These are phyloP conservation scores for Aquanectria penicillioides DNA, from an alignment of 2,329 filamentous ascomycete species.

Conservation along the genomic window DNA sequence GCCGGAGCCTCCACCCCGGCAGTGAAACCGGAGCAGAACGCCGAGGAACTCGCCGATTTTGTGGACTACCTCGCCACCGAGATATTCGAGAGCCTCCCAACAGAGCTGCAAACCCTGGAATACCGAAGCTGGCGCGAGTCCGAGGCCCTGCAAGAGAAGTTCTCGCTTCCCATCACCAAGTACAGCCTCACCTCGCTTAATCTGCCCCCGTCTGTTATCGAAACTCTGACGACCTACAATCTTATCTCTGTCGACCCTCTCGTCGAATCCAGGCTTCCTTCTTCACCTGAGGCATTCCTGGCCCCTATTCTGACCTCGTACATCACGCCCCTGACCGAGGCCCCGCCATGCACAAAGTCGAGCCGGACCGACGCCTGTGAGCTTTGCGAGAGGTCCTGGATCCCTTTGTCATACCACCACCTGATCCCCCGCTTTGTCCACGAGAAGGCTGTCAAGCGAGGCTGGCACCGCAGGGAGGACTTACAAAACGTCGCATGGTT, in stretches of 20 bases:
- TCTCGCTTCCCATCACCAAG: constrained; percentile 67
- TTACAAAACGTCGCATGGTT: constrained; percentile 87
- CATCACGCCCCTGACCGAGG: constrained; percentile 63
- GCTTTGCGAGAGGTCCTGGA: constrained; percentile 78
- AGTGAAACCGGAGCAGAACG: constrained; percentile 47
- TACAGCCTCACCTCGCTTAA: constrained; percentile 65
- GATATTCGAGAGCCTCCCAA: constrained; percentile 73
- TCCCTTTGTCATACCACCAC: constrained; percentile 85
- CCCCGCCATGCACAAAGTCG: constrained; percentile 71
- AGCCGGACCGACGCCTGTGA: constrained; percentile 74
- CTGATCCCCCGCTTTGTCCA: constrained; percentile 84
- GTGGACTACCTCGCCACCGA: constrained; percentile 80
- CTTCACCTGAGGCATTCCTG: constrained; percentile 64
- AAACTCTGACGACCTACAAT: constrained; percentile 75
- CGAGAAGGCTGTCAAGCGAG: constrained; percentile 77
- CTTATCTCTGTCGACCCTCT: constrained; percentile 60
- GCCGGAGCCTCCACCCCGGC: constrained; percentile 20
- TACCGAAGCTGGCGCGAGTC: constrained; percentile 62
- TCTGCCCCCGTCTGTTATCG: constrained; percentile 62
- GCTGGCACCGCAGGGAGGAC: constrained; percentile 81
- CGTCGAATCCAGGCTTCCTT: constrained; percentile 48
- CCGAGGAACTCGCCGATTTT: constrained; percentile 81
- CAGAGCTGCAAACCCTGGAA: constrained; percentile 67
- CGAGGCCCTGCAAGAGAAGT: constrained; percentile 60
- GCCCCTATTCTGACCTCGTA: constrained; percentile 72